A percentile compares a stretch with the other conserved stretches of the same genome.
Conservation (phyloP, 192 early-diverging fungal genomes). For the Backusella macrospora region DNA sequence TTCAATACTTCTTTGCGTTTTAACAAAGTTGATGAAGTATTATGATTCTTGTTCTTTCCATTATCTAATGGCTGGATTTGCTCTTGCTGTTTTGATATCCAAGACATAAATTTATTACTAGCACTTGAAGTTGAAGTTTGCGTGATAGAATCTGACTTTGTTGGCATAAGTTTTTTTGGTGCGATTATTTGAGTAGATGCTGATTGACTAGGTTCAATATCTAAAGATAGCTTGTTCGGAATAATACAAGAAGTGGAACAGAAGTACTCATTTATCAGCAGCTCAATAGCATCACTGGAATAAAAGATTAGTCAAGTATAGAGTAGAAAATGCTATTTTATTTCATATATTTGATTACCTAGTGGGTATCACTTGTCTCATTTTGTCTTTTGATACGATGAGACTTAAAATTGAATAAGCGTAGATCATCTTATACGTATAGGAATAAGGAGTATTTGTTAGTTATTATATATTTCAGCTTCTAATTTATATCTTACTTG, state of each 20-base stretch:
- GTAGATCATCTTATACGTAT: conserved; percentile 55
- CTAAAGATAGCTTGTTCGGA: not conserved
- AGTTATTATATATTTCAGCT: not conserved
- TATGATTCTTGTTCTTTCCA: not conserved
- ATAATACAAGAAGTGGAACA: conserved; percentile 35
- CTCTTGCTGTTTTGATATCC: conserved; percentile 14
- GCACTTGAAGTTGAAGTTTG: not conserved
- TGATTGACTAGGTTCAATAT: not conserved
- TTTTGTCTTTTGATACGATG: conserved; percentile 56
- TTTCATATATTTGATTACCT: conserved; percentile 37
- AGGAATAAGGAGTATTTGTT: not conserved
- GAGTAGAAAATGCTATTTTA: not conserved
- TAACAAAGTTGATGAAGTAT: not conserved
- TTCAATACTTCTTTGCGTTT: not conserved
- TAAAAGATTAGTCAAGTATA: not conserved
- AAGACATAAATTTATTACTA: conserved; percentile 21
- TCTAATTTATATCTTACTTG: conserved; percentile 39
- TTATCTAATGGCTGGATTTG: not conserved
- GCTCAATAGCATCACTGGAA: conserved; percentile 53
- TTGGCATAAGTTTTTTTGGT: conserved; percentile 1
- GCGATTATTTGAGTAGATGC: not conserved
- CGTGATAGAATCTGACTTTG: not conserved
- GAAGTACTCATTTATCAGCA: conserved; percentile 52
- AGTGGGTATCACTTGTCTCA: conserved; percentile 54
- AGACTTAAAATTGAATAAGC: conserved; percentile 57